phyloP scores from a whole-genome alignment of 305 asterid species.

The Ajuga reptans region DNA sequence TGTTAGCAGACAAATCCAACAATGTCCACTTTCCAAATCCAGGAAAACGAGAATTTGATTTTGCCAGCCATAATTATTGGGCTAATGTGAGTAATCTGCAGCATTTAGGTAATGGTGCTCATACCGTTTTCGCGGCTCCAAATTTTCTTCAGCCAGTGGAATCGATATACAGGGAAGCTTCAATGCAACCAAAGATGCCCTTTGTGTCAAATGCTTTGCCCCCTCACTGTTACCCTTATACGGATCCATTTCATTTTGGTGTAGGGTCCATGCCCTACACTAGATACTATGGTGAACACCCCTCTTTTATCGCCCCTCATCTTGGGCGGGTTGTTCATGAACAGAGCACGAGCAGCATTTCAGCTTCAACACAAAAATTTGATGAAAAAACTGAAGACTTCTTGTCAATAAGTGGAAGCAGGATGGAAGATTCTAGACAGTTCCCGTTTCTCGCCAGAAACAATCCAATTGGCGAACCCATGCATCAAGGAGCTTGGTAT shows the following conservation, averaged over 20 bases:
- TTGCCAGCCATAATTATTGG: conserved; percentile 20
- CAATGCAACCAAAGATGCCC: conserved; percentile 32
- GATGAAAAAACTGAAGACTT: conserved; percentile 23
- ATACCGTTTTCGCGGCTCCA: conserved; percentile 28
- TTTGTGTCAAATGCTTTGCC: conserved; percentile 26
- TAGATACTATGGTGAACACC: conserved; percentile 25
- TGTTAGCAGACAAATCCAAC: conserved; percentile 8
- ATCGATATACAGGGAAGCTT: conserved; percentile 27
- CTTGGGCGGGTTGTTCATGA: conserved; percentile 23
- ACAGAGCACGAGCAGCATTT: conserved; percentile 10
- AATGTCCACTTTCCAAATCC: conserved; percentile 16
- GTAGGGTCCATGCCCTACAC: conserved; percentile 21
- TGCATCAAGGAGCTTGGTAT: conserved; percentile 32
- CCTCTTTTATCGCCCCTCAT: conserved; percentile 21
- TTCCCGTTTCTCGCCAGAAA: conserved; percentile 27
- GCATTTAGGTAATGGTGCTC: conserved; percentile 15
- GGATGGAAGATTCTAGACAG: conserved; percentile 24
- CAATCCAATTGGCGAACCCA: conserved; percentile 22
- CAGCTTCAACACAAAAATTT: conserved; percentile 14
- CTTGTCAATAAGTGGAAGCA: conserved; percentile 25
- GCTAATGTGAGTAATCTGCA: conserved; percentile 26
- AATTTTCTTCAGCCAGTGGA: conserved; percentile 29
- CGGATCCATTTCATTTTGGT: conserved; percentile 30
- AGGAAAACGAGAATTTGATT: conserved; percentile 20
- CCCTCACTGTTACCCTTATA: conserved; percentile 27